Evolutionary conservation across 257 asterid species (phyloP), one percentile per base, ranked within the genome.

Genomic region (Ocimum tenuiflorum): DNA sequence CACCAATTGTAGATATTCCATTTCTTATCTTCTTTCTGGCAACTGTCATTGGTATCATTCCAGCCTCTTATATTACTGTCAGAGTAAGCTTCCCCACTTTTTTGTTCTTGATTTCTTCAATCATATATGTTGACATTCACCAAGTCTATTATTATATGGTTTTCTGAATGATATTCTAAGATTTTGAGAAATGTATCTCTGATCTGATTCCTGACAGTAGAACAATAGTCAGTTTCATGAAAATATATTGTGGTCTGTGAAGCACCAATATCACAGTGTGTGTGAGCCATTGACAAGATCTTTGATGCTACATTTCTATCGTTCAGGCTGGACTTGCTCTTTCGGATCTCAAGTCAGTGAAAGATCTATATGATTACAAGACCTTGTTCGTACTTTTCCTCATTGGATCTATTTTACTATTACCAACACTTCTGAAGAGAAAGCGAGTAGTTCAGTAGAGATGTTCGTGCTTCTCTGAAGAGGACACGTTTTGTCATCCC

Each of bases 1-100:
- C 97, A 53, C 97, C 97, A 2, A 90, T 90, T 45, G 97, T 90
- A 63, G 95, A 90, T 78, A 87, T 90, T 56, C 97, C 97, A n/a
- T 89, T 85, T 67, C 89, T 83, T 71, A 79, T 77, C 58, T 90
- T 90, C 85, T 90, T 90, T 78, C 72, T 81, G 73, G 95, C 97
- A 60, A 90, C 97, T 1, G 82, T 90, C 69, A 67, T 90, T 60
- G 97, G 97, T 77, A 83, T 90, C 62, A 70, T 90, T 74, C 97
- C 97, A 31, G 94, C 97, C n/a, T 64, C 97, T 63, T 90, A 78
- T 72, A 90, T 90, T 73, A 90, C 94, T 15, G 95, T 87, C 76
- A 75, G 89, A 56, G 97, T 90, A 85, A 85, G 88, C 63, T 35
- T 51, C 71, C 42, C 45, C 22, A 45, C 63, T 50, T 33, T 49